A percentile compares a stretch with the other conserved stretches of the same genome.
These are phyloP conservation scores for Blepharisma stoltei DNA, from an alignment of 73 alveolate species.

Conservation along the genomic window DNA sequence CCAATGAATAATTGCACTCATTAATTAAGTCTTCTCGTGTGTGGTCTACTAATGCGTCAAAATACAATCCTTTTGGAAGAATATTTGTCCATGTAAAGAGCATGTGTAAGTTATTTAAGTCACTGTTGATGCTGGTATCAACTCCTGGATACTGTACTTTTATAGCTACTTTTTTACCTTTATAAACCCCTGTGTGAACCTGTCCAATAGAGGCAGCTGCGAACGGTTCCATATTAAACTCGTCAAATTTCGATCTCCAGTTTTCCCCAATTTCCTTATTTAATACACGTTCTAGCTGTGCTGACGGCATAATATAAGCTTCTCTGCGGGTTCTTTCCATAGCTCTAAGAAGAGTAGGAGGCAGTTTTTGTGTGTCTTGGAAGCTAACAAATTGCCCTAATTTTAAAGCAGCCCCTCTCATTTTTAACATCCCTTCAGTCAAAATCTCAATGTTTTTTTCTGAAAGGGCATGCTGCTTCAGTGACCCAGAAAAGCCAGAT, in stretches of 20 bases:
- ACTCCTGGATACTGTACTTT: slow-evolving; percentile 67
- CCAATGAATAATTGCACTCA: slow-evolving; percentile 64
- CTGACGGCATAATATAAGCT: slow-evolving; percentile 74
- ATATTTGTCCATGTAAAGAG: slow-evolving; percentile 49
- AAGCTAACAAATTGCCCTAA: slow-evolving; percentile 67
- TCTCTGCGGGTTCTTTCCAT: slow-evolving; percentile 66
- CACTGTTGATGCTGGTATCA: slow-evolving; percentile 60
- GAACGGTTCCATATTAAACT: slow-evolving; percentile 55
- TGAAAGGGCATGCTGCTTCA: slow-evolving; percentile 54
- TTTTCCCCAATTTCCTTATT: slow-evolving; percentile 53
- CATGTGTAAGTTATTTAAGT: slow-evolving; percentile 53
- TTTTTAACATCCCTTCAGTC: slow-evolving; percentile 54
- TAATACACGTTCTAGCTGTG: slow-evolving; percentile 52
- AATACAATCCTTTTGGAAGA: slow-evolving; percentile 62
- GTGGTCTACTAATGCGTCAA: slow-evolving; percentile 50
- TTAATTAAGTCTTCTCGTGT: slow-evolving; percentile 53
- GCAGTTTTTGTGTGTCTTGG: slow-evolving; percentile 53
- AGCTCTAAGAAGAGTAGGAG: slow-evolving; percentile 61
- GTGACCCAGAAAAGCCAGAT: slow-evolving; percentile 26
- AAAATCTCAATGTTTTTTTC: slow-evolving; percentile 55
- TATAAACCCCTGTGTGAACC: slow-evolving; percentile 58
- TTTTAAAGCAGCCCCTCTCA: slow-evolving; percentile 85
- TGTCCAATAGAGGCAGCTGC: slow-evolving; percentile 86
- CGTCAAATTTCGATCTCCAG: slow-evolving; percentile 60
- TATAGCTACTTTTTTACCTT: slow-evolving; percentile 67